These are phyloP conservation scores for Aspergillus niger DNA, from an alignment of 2,329 filamentous ascomycete genomes.

Conservation along the genomic window DNA sequence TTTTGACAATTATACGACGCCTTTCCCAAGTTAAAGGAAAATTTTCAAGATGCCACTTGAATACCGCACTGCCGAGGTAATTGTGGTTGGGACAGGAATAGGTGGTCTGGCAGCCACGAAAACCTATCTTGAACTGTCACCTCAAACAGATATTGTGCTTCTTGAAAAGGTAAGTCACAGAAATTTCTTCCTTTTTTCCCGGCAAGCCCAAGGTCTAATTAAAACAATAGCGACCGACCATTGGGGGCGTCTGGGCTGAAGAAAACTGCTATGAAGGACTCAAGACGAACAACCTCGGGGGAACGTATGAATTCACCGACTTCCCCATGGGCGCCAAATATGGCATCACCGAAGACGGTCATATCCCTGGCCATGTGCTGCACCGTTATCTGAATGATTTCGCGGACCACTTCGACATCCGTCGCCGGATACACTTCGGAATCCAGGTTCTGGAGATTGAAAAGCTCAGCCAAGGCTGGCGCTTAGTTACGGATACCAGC, in stretches of 20 bases:
- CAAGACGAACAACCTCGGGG: constrained; percentile 17
- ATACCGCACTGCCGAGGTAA: no score
- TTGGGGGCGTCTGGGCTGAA: constrained; percentile 12
- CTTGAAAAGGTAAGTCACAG: no score
- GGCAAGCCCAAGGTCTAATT: no score
- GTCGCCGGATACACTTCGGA: background rate
- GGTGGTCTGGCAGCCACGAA: no score
- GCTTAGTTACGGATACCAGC: background rate
- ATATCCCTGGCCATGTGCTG: constrained; percentile 52
- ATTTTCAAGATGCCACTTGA: no score
- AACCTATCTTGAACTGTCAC: no score
- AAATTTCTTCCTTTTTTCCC: no score
- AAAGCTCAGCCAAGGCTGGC: background rate
- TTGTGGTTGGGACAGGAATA: no score
- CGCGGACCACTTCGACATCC: constrained; percentile 42
- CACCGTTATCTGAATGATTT: constrained; percentile 53
- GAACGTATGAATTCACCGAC: constrained; percentile 17
- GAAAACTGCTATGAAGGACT: constrained; percentile 15
- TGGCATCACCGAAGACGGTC: constrained; percentile 48
- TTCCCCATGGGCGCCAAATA: constrained; percentile 14
- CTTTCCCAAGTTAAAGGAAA: no score
- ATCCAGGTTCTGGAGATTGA: background rate
- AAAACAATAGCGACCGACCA: background rate
- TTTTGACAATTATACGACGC: no score
- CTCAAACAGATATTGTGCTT: no score